These are phyloP conservation scores for Kandelia obovata DNA, from an alignment of 345 rosid species.

Conservation along the genomic window DNA sequence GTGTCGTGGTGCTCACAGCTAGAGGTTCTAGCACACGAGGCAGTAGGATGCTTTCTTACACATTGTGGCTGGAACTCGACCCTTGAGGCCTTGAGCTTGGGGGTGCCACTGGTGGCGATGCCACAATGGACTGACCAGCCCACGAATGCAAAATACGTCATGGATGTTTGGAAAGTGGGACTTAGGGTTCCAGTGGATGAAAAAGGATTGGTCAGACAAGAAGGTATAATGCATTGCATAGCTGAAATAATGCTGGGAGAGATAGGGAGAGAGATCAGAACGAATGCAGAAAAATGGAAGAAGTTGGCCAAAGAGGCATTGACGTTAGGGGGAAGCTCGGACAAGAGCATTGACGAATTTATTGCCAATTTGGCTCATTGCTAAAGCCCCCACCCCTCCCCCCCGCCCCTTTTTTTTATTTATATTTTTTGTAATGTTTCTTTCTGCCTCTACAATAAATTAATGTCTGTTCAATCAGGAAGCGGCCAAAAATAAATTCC, in stretches of 20 bases:
- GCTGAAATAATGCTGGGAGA: conserved; percentile 5
- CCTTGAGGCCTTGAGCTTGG: conserved; percentile 16
- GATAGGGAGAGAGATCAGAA: conserved; percentile 2
- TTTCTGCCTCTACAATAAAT: too few relatives aligned
- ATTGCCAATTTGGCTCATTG: conserved; percentile 5
- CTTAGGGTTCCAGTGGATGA: conserved; percentile 1
- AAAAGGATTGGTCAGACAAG: conserved; percentile 9
- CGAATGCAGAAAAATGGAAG: conserved; percentile 6
- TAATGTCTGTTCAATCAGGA: too few relatives aligned
- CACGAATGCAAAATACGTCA: conserved; percentile 4
- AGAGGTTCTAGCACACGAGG: conserved; percentile 9
- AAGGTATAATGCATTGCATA: background rate
- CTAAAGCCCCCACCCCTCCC: too few relatives aligned
- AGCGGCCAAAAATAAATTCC: conserved; percentile 24
- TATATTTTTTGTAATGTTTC: too few relatives aligned
- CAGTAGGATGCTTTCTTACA: conserved; percentile 15
- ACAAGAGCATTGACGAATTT: conserved; percentile 5
- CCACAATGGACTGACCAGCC: conserved; percentile 15
- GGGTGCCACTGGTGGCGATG: conserved; percentile 17
- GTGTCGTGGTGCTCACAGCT: conserved; percentile 16
- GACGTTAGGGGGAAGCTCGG: conserved; percentile 4
- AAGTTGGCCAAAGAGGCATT: conserved; percentile 6
- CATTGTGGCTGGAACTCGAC: conserved; percentile 19
- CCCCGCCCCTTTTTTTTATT: too few relatives aligned
- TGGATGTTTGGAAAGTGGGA: conserved; percentile 13